Conservation (phyloP, 495 filamentous ascomycete species). For the Daldinia concentrica region DNA sequence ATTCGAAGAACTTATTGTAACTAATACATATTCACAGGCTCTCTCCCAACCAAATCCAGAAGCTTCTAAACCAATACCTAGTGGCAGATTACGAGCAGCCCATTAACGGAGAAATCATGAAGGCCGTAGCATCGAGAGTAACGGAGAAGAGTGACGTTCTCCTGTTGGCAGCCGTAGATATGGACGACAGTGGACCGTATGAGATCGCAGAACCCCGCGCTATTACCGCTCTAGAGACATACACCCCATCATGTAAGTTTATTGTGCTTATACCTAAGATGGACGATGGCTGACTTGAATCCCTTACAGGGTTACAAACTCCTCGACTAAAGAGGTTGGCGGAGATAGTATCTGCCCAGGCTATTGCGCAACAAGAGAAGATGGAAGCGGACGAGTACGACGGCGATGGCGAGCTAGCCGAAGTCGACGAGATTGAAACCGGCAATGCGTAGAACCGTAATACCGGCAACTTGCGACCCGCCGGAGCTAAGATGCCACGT, state of each 20-base stretch:
- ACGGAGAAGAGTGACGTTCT: constrained; percentile 99
- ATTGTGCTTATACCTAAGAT: background rate
- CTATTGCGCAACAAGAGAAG: constrained; percentile 91
- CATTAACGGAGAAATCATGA: constrained; percentile 99
- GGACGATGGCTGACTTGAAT: constrained; percentile 39
- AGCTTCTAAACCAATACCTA: constrained; percentile 97
- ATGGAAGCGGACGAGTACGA: constrained; percentile 64
- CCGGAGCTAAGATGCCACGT: constrained; percentile 19
- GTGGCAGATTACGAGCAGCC: constrained; percentile 99
- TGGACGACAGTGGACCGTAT: constrained; percentile 99
- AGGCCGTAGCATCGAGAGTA: constrained; percentile 94
- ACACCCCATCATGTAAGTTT: constrained; percentile 89
- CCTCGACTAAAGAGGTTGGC: constrained; percentile 92
- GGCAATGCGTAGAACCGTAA: constrained; percentile 45
- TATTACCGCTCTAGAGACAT: constrained; percentile 97
- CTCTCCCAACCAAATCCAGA: constrained; percentile 98
- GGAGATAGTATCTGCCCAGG: constrained; percentile 96
- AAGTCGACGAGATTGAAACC: constrained; percentile 54
- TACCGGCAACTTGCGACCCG: constrained; percentile 34
- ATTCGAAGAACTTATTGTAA: background rate
- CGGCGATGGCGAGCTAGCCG: constrained; percentile 53
- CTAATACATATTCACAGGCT: constrained; percentile 66
- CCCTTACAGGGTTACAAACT: constrained; percentile 83
- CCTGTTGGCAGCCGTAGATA: constrained; percentile 90
- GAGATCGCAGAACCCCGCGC: constrained; percentile 96